phyloP scores from a whole-genome alignment of 2,329 filamentous ascomycete genomes.

The Hymenoscyphus linearis region DNA sequence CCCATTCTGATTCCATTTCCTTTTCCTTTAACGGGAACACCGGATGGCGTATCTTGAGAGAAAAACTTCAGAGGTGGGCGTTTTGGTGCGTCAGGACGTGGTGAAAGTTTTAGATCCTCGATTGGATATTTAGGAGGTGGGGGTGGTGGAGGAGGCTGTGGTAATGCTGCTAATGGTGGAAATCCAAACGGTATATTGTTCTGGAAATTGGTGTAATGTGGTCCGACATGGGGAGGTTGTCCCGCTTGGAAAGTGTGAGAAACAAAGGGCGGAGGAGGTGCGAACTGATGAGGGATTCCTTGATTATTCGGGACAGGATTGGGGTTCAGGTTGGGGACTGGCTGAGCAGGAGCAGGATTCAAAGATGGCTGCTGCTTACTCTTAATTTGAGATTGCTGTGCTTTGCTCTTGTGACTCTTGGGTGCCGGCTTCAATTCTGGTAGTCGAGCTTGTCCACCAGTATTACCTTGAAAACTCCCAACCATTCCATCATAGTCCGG shows the following conservation, averaged over 20 bases:
- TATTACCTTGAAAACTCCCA: constrained; percentile 34
- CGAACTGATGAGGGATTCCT: constrained; percentile 19
- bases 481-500: constrained; percentile 33
- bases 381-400: constrained; percentile 39
- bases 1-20: constrained; percentile 68
- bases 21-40: constrained; percentile 41
- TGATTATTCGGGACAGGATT: constrained; percentile 1
- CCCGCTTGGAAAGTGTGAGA: constrained; percentile 31
- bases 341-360: constrained; percentile 29
- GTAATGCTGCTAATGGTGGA: constrained; percentile 41
- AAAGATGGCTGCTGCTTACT: constrained; percentile 34
- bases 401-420: constrained; percentile 63
- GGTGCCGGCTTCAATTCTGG: constrained; percentile 69
- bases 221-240: constrained; percentile 28
- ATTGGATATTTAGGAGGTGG: constrained; percentile 90
- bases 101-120: constrained; percentile 80
- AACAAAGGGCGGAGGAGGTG: constrained; percentile 19
- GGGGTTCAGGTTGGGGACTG: constrained; percentile 6
- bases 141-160: constrained; percentile 58
- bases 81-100: constrained; percentile 53
- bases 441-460: constrained; percentile 48
- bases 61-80: constrained; percentile 76
- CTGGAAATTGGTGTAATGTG: constrained; percentile 35
- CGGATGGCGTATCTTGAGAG: constrained; percentile 56
- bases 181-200: constrained; percentile 40